A percentile compares a stretch with the other conserved stretches of the same genome.
Conservation (phyloP, 2,329 filamentous ascomycete genomes). For the Aspergillus ustus region DNA sequence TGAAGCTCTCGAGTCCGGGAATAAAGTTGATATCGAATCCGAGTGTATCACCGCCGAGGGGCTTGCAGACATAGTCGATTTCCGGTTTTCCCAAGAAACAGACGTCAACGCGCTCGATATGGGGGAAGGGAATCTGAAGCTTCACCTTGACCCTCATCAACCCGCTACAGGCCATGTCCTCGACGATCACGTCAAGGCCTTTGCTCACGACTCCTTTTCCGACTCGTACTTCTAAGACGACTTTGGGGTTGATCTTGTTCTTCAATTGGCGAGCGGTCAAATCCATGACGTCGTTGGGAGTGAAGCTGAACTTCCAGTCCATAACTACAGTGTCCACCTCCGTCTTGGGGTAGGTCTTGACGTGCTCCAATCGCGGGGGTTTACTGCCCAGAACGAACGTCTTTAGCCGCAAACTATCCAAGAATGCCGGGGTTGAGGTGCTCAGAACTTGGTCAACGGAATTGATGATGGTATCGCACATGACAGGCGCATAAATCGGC, state of each 20-base stretch:
- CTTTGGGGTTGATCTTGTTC: conserved; percentile 96
- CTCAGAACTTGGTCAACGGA: conserved; percentile 96
- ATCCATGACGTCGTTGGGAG: conserved; percentile 89
- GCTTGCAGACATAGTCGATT: conserved; percentile 98
- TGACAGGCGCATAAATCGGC: conserved; percentile 95
- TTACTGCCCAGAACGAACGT: conserved; percentile 94
- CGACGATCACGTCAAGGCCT: conserved; percentile 94
- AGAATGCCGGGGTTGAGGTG: conserved; percentile 85
- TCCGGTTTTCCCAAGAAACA: conserved; percentile 87
- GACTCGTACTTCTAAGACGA: conserved; percentile 91
- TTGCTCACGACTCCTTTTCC: conserved; percentile 98
- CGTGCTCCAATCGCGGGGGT: conserved; percentile 92
- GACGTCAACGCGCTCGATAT: conserved; percentile 92
- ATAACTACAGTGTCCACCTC: conserved; percentile 96
- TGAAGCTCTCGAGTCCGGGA: conserved; percentile 89
- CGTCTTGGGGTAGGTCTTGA: conserved; percentile 95
- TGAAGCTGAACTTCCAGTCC: conserved; percentile 99
- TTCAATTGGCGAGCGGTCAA: conserved; percentile 88
- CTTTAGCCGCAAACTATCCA: conserved; percentile 92
- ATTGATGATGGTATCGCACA: conserved; percentile 88
- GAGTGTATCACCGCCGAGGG: conserved; percentile 89
- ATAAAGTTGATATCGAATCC: conserved; percentile 99
- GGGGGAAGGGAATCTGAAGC: conserved; percentile 92
- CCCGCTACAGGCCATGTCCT: conserved; percentile 95
- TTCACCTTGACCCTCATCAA: conserved; percentile 98